Evolutionary conservation across 805 yeast species (phyloP).

Genomic region (Pichia scutulata): DNA sequence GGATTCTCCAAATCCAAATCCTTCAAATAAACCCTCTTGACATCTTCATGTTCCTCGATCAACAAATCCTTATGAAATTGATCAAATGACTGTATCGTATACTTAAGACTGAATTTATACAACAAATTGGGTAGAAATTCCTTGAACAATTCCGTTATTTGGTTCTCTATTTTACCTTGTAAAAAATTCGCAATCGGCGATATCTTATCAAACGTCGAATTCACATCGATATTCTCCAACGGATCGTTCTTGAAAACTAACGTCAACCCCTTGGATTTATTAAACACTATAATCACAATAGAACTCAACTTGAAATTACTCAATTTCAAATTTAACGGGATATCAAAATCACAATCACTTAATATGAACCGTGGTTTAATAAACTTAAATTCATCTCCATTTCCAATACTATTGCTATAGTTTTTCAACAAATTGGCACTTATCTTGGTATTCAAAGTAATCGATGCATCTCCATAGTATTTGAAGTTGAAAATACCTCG

Average conservation of each 20-base stretch:
- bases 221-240: constrained; percentile 70
- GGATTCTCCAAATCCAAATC: constrained; percentile 50
- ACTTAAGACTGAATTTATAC: constrained; percentile 66
- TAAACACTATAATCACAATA: constrained; percentile 77
- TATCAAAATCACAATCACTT: constrained; percentile 59
- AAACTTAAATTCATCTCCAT: constrained; percentile 36
- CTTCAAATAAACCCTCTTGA: constrained; percentile 35
- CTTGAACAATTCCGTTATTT: constrained; percentile 70
- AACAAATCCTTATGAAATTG: constrained; percentile 31
- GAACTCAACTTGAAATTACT: constrained; percentile 69
- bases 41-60: constrained; percentile 26
- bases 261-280: constrained; percentile 75
- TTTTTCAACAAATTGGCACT: constrained; percentile 80
- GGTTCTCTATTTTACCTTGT: constrained; percentile 76
- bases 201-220: constrained; percentile 80
- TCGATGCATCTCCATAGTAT: constrained; percentile 68
- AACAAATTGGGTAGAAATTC: constrained; percentile 78
- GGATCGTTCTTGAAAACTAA: constrained; percentile 87
- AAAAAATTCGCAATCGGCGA: constrained; percentile 77
- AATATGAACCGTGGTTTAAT: constrained; percentile 60
- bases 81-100: constrained; percentile 36
- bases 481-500: constrained; percentile 75
- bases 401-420: constrained; percentile 33
- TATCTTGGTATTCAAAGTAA: constrained; percentile 69
- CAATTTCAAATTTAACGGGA: constrained; percentile 70